These are phyloP conservation scores for Apiotrichum sp. DNA, from an alignment of 1,284 basidiomycete species.

Conservation along the genomic window DNA sequence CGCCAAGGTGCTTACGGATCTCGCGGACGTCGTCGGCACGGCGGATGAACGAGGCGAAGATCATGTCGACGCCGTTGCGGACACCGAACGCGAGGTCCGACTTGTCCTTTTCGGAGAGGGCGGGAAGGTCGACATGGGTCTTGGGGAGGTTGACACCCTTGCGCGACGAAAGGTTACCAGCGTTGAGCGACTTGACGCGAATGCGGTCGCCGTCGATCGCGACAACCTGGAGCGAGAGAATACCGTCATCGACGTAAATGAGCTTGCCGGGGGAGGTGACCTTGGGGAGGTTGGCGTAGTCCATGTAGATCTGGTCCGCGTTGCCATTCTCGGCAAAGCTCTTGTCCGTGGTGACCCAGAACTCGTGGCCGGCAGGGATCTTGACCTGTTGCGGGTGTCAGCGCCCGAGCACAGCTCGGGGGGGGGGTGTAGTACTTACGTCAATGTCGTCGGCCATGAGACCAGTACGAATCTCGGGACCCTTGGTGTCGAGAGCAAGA, in stretches of 20 bases:
- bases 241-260: constrained; percentile 96
- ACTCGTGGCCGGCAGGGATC: constrained; percentile 88
- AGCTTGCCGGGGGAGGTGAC: constrained; percentile 92
- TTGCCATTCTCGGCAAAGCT: constrained; percentile 74
- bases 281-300: constrained; percentile 89
- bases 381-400: constrained; percentile 54
- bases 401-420: not conserved
- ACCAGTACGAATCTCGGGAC: constrained; percentile 98
- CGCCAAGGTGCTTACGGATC: constrained; percentile 82
- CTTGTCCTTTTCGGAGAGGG: constrained; percentile 97
- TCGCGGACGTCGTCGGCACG: constrained; percentile 84
- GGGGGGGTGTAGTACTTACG: constrained; percentile 51
- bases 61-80: constrained; percentile 96
- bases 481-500: constrained; percentile 99
- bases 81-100: constrained; percentile 91
- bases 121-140: constrained; percentile 94
- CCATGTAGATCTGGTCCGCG: constrained; percentile 78
- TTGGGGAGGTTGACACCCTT: constrained; percentile 99
- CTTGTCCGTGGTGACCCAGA: constrained; percentile 80
- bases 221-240: constrained; percentile 88
- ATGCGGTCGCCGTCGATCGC: constrained; percentile 74
- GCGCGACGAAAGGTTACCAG: constrained; percentile 86
- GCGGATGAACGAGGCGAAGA: constrained; percentile 97
- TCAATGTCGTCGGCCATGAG: constrained; percentile 81
- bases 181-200: constrained; percentile 86